These are phyloP conservation scores for Apiospora arundinis DNA, from an alignment of 2,329 filamentous ascomycete genomes.

Conservation along the genomic window DNA sequence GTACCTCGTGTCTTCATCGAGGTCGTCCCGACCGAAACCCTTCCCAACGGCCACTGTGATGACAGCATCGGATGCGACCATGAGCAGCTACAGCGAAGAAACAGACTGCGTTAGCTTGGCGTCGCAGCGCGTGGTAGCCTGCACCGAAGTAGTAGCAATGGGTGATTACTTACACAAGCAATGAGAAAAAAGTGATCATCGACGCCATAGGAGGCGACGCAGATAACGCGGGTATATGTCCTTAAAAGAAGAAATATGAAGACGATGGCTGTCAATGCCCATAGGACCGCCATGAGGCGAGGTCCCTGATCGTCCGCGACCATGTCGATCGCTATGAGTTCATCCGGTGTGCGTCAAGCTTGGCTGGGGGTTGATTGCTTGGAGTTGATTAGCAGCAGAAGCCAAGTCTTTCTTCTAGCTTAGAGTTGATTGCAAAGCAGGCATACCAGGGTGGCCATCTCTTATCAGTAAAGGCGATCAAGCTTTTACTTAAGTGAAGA, in stretches of 20 bases:
- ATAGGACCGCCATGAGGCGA: slow-evolving; percentile 6
- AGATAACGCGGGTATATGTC: neutral
- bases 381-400: neutral
- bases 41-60: neutral
- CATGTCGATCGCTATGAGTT: slow-evolving; percentile 3
- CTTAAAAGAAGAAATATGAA: neutral
- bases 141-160: neutral
- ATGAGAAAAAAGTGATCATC: slow-evolving; percentile 6
- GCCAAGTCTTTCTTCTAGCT: neutral
- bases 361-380: neutral
- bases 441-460: neutral
- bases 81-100: neutral
- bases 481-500: neutral
- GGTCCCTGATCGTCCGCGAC: slow-evolving; percentile 4
- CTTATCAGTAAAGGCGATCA: slow-evolving; percentile 1
- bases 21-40: neutral
- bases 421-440: neutral
- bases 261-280: neutral
- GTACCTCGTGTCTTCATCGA: slow-evolving; percentile 4
- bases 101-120: neutral
- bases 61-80: neutral
- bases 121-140: too few relatives aligned
- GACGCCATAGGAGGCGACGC: neutral
- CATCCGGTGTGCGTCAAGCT: neutral
- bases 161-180: neutral